Base-by-base conservation (phyloP, 306 rosid genomes). In the Gastrolobium bilobum region DNA sequence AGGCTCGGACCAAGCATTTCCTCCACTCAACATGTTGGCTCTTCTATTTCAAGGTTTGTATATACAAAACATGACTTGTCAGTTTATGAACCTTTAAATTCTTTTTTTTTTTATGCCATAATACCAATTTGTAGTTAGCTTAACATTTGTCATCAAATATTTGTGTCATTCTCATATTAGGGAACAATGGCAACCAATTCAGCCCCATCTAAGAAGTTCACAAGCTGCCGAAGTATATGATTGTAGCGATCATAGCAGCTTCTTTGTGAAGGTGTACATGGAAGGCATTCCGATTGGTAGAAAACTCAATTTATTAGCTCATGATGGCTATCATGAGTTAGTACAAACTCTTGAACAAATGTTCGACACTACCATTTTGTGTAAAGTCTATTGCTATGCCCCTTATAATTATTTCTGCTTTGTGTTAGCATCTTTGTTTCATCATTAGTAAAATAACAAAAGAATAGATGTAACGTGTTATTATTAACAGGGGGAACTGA, bases 231-330 rank as follows among this genome's bases (percentile, higher is more conserved):
- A 83, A 70, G 85, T 3, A 5, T 73, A 73, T 71, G 91, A 79
- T 11, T 60, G 73, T 71, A 68, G 69, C n/a, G 87, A 83, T 5
- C 79, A 84, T 29, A 70, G 59, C 31, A 86, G 79, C 74, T 84
- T 92, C 76, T 92, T 88, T 75, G 94, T 90, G 33, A 92, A 92
- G 85, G 94, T 90, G n/a, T 88, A 88, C 82, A 92, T 92, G 97
- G 97, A 90, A 79, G 97, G 97, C 30, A 89, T 88, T 72, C 94
- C 90, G 2, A 92, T 92, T 56, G 97, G 97, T 2, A 85, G 97
- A 77, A 92, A 92, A 77, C 89, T 92, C 11, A 86, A 92, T 62
- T 81, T 92, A 10, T 47, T 92, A 63, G 92, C 87, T 61, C 97
- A 92, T 61, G 76, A 72, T 62, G 78, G 88, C 6, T 92, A 90